Percentiles rank a stretch among this genome's conserved stretches.
phyloP scores from a whole-genome alignment of 2,329 filamentous ascomycete species.

The Elsinoe australis region DNA sequence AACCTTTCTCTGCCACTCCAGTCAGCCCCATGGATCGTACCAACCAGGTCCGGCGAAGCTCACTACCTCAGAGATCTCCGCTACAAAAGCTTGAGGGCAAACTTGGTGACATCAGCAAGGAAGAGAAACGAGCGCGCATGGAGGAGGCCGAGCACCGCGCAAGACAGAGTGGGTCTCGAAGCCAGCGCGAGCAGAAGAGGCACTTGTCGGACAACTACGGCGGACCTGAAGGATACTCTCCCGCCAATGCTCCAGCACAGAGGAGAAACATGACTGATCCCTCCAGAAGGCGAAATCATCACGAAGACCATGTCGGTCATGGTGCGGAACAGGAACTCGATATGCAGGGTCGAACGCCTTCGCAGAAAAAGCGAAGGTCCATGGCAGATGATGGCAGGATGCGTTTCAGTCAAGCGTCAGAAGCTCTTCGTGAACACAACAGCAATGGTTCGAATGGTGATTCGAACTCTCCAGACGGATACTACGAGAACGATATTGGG shows the following conservation, averaged over 20 bases:
- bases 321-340: not conserved
- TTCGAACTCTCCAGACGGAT: not conserved
- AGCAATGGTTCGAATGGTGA: not conserved
- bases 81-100: slow-evolving; percentile 89
- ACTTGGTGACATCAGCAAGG: slow-evolving; percentile 86
- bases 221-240: not conserved
- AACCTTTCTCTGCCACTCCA: not conserved
- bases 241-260: slow-evolving; percentile 4
- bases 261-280: slow-evolving; percentile 11
- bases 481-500: not conserved
- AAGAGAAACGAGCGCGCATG: slow-evolving; percentile 81
- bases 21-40: slow-evolving; percentile 8
- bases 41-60: slow-evolving; percentile 33
- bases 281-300: not conserved
- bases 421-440: slow-evolving; percentile 17
- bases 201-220: slow-evolving; percentile 1
- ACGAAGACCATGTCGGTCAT: not conserved
- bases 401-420: slow-evolving; percentile 19
- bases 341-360: slow-evolving; percentile 5
- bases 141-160: slow-evolving; percentile 71
- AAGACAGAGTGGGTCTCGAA: slow-evolving; percentile 50
- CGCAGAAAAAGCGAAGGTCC: not conserved
- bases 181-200: slow-evolving; percentile 22
- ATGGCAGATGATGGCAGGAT: slow-evolving; percentile 9
- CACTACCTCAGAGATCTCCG: slow-evolving; percentile 78